These are phyloP conservation scores for Fusarium citri DNA, from an alignment of 2,329 filamentous ascomycete genomes.

Conservation along the genomic window DNA sequence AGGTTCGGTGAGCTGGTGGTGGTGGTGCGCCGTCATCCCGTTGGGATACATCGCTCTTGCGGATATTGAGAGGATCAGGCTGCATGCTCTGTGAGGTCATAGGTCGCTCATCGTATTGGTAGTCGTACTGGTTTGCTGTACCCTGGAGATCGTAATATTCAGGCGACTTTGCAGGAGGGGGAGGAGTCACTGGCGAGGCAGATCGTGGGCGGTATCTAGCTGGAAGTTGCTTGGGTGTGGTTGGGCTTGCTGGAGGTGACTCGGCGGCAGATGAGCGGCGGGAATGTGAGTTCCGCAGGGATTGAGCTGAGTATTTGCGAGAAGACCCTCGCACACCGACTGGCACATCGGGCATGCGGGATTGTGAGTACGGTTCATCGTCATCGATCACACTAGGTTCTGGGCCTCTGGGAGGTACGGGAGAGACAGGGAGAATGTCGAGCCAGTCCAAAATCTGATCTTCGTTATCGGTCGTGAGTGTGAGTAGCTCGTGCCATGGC, in stretches of 20 bases:
- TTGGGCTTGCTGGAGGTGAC: constrained; percentile 47
- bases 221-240: constrained; percentile 49
- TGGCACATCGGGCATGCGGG: constrained; percentile 47
- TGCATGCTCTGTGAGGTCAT: constrained; percentile 53
- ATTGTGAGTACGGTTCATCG: constrained; percentile 39
- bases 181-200: constrained; percentile 40
- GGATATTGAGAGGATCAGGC: constrained; percentile 53
- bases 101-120: constrained; percentile 45
- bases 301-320: constrained; percentile 41
- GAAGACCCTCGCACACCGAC: constrained; percentile 47
- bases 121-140: constrained; percentile 53
- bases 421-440: constrained; percentile 73
- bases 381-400: constrained; percentile 51
- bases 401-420: constrained; percentile 59
- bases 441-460: constrained; percentile 88
- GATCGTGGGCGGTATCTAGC: constrained; percentile 45
- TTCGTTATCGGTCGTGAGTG: constrained; percentile 79
- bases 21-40: constrained; percentile 68
- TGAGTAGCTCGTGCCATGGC: constrained; percentile 87
- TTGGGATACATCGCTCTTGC: constrained; percentile 50
- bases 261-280: constrained; percentile 35
- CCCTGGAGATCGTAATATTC: constrained; percentile 46
- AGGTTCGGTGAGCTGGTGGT: constrained; percentile 64
- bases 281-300: constrained; percentile 40
- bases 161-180: constrained; percentile 41